Evolutionary conservation across 2,329 filamentous ascomycete species (phyloP), one percentile per base, ranked within the genome.

Genomic region (Colletotrichum nymphaeae): DNA sequence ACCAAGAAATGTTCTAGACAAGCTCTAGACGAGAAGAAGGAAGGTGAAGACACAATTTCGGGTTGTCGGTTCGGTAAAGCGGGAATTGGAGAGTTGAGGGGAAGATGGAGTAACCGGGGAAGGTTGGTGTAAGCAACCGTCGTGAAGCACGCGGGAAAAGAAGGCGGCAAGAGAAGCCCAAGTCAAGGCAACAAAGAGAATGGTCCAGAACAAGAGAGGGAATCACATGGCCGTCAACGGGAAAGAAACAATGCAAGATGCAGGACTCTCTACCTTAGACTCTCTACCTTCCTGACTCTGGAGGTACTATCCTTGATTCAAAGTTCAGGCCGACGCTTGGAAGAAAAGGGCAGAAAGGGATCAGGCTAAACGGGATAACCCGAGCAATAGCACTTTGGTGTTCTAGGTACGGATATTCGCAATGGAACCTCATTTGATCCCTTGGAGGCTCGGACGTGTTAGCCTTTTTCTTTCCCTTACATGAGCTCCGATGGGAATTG

Each of bases 21-120:
- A 32, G 42, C 42, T 49, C 19, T 49, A 49, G 19, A 49, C 42
- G 19, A 32, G 60, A 63, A 55, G 42, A 42, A 65, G 37, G 53
- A 49, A 59, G 19, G 52, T 64, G 8, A 64, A 64, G 46, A 64
- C 62, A 55, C 16, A 49, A 30, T 37, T 30, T 26, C 46, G 63
- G 52, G 14, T 30, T 65, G 16, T 56, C 32, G 59, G 57, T 56
- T 59, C 70, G 46, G 46, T 37, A 63, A 28, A 49, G 46, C 58
- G 69, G 65, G 53, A 42, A n/a, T 52, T 19, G 19, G 42, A 37
- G 30, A 65, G 49, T 57, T 55, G 56, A 24, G 28, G 64, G 53
- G 58, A 59, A 55, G 30, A 53, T 24, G 37, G 30, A 30, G 67
- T 37, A 30, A 14, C 26, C 42, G 42, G 49, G 22, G 16, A 16